Evolutionary conservation across 1,139 yeast species (phyloP), one percentile per base, ranked within the genome.

Genomic region (Magnusiomyces ingens): DNA sequence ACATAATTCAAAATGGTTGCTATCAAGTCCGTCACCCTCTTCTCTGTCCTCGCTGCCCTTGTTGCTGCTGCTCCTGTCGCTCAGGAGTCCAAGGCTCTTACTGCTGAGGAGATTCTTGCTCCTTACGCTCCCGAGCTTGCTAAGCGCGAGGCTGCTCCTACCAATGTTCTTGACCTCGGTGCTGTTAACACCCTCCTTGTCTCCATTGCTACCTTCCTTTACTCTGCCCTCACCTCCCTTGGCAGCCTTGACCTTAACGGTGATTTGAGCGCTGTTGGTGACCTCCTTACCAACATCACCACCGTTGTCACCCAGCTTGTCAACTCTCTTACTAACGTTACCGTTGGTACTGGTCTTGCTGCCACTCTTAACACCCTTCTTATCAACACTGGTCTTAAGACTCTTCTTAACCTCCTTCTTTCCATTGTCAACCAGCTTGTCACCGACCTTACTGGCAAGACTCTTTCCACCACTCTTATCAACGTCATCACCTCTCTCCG

Each of bases 321-420:
- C n/a, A 40, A 22, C 21, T n/a, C 44, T 40, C 50, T 48, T 40
- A 21, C 13, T 12, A 21, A 13, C 12, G 15, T 10, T 17, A 2
- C 12, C 3, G 17, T 21, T n/a, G 15, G 38, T 12, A 35, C 45
- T 21, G 50, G 50, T 22, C 45, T 48, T 22, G 38, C 22, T 22
- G 50, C 29, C 11, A 26, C 45, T 12, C 45, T 48, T 13, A 35
- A 48, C 17, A 21, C 22, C 10, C 50, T 48, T n/a, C 44, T 48
- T 15, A 41, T 48, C n/a, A 38, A 26, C 26, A 35, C 50, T 48
- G 44, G 44, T 26, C 50, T 48, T n/a, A 44, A 38, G 36, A 38
- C 50, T 15, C 45, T 48, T 40, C 38, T 48, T 21, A 13, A 21
- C 15, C 36, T 35, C 8, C 45, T 48, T 13, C 38, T 36, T 37